Base-by-base conservation (phyloP, 2,329 filamentous ascomycete species). In the Verticillium longisporum region DNA sequence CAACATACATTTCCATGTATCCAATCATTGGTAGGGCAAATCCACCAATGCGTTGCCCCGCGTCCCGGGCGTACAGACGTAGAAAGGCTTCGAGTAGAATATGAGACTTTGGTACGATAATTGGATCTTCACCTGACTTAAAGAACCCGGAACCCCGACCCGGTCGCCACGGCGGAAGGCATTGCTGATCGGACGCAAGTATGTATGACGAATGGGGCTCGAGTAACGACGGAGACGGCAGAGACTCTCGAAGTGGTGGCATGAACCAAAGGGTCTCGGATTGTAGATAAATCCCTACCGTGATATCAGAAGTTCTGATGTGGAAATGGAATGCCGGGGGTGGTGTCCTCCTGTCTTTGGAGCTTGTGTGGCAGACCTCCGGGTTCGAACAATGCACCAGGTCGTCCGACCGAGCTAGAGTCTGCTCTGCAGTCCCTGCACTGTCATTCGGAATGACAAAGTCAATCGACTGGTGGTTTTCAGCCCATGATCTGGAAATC, bases 241-340 rank as follows among this genome's bases (percentile, higher is more conserved):
- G 60, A 6, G 61, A 61, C 32, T 32, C 53, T 57, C 66, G 64
- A 34, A 71, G 32, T 5, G 55, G 60, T 32, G 69, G 65, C 2
- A 70, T 58, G 56, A 70, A 69, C 66, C 67, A 68, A 0, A 69
- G 65, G 6, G 66, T 66, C 14, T 68, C 64, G 10, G 67, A 68
- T 37, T 68, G 67, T n/a, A 58, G 34, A 57, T 68, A 69, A 1
- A 70, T 60, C 4, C 64, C 66, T 7, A 68, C 63, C 2, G 63
- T 66, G 41, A 66, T 21, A 13, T 69, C 68, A 2, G 66, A 63
- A 18, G 38, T 32, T 9, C 41, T 33, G 57, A 45, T n/a, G 14
- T 45, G 38, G 38, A 45, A 15, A 9, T 45, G 38, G 6, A 15
- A 5, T 6, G 14, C 38, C 6, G 15, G 38, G 7, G 38, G 38